A percentile compares a stretch with the other conserved stretches of the same genome.
Conservation (phyloP, 2,329 filamentous ascomycete genomes). For the Orbilia blumenaviensis region DNA sequence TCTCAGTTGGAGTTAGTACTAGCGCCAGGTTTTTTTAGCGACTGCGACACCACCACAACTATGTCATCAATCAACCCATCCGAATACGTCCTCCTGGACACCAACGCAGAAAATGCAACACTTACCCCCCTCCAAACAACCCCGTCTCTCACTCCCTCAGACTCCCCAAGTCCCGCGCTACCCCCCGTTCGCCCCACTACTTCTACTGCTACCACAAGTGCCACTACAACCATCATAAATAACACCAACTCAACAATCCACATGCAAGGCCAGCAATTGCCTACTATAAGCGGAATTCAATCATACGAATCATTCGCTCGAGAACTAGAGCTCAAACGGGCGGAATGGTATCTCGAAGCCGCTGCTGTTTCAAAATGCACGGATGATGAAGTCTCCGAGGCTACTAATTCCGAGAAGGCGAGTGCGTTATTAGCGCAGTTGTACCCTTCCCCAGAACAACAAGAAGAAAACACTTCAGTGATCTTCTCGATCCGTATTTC, state of each 20-base stretch:
- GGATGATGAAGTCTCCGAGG: not conserved
- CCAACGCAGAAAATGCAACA: conserved; percentile 50
- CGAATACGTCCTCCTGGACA: conserved; percentile 36
- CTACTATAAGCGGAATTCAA: not conserved
- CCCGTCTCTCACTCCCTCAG: conserved; percentile 18
- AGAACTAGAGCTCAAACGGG: not conserved
- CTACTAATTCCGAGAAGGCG: not conserved
- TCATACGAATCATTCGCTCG: conserved; percentile 25
- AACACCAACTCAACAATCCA: not conserved
- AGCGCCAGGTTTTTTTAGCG: not conserved
- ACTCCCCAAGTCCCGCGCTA: not conserved
- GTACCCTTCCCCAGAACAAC: conserved; percentile 3
- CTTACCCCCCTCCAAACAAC: conserved; percentile 6
- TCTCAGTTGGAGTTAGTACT: not conserved
- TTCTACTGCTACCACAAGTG: not conserved
- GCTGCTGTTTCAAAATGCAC: conserved; percentile 7
- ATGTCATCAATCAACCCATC: conserved; percentile 45
- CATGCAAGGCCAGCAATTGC: too few relatives aligned
- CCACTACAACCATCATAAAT: not conserved
- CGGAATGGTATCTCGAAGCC: conserved; percentile 31
- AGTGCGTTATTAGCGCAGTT: conserved; percentile 7
- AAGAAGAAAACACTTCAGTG: not conserved
- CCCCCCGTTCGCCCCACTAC: not conserved
- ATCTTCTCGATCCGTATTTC: not conserved
- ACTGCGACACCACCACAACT: not conserved